Conservation (phyloP, 1,284 basidiomycete species). For the Pyrrhoderma lamaoense region DNA sequence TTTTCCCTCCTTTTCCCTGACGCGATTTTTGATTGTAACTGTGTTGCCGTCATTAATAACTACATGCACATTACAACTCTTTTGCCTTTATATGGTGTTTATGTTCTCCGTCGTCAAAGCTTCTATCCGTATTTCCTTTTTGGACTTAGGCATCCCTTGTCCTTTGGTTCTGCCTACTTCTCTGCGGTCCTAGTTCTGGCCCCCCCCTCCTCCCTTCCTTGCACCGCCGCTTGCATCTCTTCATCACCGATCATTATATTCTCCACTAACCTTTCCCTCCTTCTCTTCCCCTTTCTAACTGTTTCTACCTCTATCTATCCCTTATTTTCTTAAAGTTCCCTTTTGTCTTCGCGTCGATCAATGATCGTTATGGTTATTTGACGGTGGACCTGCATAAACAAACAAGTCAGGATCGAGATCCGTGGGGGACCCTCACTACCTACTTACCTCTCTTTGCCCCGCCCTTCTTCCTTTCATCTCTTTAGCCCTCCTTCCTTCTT, state of each 20-base stretch:
- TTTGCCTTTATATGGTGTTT: no score
- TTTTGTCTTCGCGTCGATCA: conserved; percentile 14
- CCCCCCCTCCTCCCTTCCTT: conserved; percentile 1
- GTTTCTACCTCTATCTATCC: no score
- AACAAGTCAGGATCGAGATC: not conserved
- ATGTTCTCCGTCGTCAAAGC: not conserved
- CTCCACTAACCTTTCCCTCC: not conserved
- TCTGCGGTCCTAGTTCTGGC: not conserved
- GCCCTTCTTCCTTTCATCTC: conserved; percentile 21
- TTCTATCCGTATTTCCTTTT: conserved; percentile 19
- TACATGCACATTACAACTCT: no score
- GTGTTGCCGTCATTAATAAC: no score
- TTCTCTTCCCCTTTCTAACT: not conserved
- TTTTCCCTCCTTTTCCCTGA: no score
- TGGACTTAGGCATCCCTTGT: not conserved
- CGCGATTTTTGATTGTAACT: no score
- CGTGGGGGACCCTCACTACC: not conserved
- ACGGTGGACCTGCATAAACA: not conserved
- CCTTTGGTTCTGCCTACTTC: not conserved
- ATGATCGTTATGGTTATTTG: no score
- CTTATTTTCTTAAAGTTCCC: not conserved
- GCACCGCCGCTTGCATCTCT: conserved; percentile 2
- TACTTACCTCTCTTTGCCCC: conserved; percentile 18
- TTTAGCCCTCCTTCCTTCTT: not conserved
- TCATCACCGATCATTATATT: not conserved